Conservation (phyloP, 1,284 basidiomycete species). For the Heterobasidion irregulare region DNA sequence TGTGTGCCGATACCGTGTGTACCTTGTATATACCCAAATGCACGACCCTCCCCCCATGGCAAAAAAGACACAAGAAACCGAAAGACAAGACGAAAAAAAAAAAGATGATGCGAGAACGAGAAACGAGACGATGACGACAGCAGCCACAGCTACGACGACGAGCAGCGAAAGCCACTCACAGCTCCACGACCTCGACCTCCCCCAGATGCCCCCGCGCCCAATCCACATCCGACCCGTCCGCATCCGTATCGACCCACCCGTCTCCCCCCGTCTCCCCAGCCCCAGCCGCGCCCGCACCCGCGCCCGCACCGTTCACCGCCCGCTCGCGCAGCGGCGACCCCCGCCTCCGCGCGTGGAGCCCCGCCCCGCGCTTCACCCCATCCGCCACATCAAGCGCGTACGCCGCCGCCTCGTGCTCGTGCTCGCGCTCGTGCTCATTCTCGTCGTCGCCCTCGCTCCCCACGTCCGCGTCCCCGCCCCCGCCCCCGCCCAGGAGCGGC, state of each 20-base stretch:
- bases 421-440: not conserved
- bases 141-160: no score
- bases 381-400: not conserved
- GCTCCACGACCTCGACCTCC: not conserved
- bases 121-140: no score
- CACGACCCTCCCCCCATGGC: no score
- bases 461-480: not conserved
- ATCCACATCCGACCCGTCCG: constrained; percentile 17
- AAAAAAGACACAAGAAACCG: no score
- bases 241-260: constrained; percentile 27
- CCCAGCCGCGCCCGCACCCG: constrained; percentile 6
- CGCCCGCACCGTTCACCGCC: not conserved
- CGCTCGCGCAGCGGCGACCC: constrained; percentile 9
- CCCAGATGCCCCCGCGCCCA: not conserved
- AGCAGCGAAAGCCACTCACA: not conserved
- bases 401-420: not conserved
- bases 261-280: constrained; percentile 12
- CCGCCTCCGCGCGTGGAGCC: not conserved
- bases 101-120: no score
- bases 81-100: no score
- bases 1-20: no score
- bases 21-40: no score
- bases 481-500: not conserved
- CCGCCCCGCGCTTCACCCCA: not conserved
- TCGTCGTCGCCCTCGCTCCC: not conserved